These are phyloP conservation scores for Penicillium desertorum DNA, from an alignment of 495 filamentous ascomycete species.

Conservation along the genomic window DNA sequence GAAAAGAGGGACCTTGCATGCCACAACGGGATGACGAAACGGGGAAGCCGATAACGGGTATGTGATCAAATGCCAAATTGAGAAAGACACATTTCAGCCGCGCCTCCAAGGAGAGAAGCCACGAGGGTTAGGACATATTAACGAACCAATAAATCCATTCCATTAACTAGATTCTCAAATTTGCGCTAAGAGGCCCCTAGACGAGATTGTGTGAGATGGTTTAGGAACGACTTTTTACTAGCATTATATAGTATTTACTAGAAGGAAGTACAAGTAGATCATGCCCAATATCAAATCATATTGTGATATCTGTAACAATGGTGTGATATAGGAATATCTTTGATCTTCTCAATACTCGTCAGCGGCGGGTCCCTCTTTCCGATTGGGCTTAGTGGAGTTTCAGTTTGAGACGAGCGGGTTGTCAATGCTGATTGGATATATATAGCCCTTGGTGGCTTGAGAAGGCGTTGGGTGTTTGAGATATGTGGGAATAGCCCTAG, in stretches of 20 bases:
- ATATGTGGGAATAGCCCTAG: too few relatives aligned
- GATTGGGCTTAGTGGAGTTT: slow-evolving; percentile 25
- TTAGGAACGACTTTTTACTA: background rate
- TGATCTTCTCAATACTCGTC: slow-evolving; percentile 19
- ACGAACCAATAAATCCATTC: background rate
- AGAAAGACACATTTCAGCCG: background rate
- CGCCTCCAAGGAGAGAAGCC: background rate
- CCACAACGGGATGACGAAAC: slow-evolving; percentile 26
- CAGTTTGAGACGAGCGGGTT: slow-evolving; percentile 26
- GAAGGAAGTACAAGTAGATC: background rate
- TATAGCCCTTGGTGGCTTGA: background rate
- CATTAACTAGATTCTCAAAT: background rate
- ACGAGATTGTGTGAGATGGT: background rate
- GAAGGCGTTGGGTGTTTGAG: background rate
- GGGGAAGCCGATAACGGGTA: slow-evolving; percentile 23
- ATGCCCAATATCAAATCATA: too few relatives aligned
- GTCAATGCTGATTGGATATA: slow-evolving; percentile 10
- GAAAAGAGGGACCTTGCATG: slow-evolving; percentile 6
- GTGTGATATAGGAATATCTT: background rate
- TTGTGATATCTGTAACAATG: too few relatives aligned
- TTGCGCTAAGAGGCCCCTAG: slow-evolving; percentile 7
- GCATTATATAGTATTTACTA: background rate
- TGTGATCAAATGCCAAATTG: slow-evolving; percentile 21
- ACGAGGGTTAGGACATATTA: slow-evolving; percentile 6
- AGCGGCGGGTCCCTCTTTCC: slow-evolving; percentile 18